Evolutionary conservation across 352 stramenopile species (phyloP), one percentile per base, ranked within the genome.

Genomic region (Phytophthora fragariaefolia): DNA sequence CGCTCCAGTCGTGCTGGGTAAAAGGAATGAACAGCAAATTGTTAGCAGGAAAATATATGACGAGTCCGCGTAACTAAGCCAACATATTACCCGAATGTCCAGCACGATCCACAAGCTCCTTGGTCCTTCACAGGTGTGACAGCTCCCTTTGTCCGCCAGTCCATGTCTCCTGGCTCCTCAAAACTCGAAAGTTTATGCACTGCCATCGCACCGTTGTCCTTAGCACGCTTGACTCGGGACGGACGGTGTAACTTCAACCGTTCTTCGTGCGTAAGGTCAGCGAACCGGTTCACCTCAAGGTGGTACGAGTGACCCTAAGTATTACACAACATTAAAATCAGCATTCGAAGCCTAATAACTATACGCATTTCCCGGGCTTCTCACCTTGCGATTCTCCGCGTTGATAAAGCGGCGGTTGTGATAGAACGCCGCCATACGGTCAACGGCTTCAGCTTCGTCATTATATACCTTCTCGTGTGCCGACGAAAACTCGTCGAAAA

Each of bases 111-210:
- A 40, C 93, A 98, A 48, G 83, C 83, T 32, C 90, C 92, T 75
- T 98, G 93, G 64, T 97, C 89, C 49, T 98, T 98, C 53, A 97
- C 89, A 3, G 86, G 85, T 3, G 88, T 97, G 30, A 98, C 91
- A 1, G 89, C 90, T 22, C 89, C 89, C 47, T 94, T 91, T 56
- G 69, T 76, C 17, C 88, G 84, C 92, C 92, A 98, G 52, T 98
- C 91, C 45, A 92, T 83, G 51, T 92, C 87, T n/a, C 83, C 80
- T 0, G 87, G 79, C 1, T 87, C 59, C 4, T 63, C 45, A 15
- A 82, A 56, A 22, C 74, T 82, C 6, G 69, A 74, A 18, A 79
- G 23, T 5, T 72, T 24, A 64, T 95, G 83, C 22, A 82, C 32
- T 12, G 63, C 54, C 46, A 62, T 76, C 6, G 88, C 87, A 45